phyloP scores from a whole-genome alignment of 805 yeast genomes.

The Citeromyces matritensis region DNA sequence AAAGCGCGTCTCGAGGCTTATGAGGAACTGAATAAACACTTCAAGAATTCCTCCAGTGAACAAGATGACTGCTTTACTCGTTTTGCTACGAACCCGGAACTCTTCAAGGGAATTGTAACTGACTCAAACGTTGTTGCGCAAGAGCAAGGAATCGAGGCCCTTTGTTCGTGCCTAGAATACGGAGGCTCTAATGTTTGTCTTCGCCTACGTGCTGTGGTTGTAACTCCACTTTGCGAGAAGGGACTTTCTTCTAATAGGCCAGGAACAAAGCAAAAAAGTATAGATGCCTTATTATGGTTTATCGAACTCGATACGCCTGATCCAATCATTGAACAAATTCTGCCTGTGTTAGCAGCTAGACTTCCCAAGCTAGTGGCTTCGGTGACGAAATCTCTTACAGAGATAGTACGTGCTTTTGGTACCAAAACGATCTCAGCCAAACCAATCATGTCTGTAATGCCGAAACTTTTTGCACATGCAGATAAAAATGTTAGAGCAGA shows the following conservation, averaged over 20 bases:
- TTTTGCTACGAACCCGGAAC: slow-evolving; percentile 35
- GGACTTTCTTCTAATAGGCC: slow-evolving; percentile 65
- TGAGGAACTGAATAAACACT: slow-evolving; percentile 40
- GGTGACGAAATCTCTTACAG: slow-evolving; percentile 36
- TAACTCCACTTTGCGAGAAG: slow-evolving; percentile 58
- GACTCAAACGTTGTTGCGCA: slow-evolving; percentile 90
- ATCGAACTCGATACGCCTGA: slow-evolving; percentile 57
- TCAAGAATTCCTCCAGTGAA: slow-evolving; percentile 37
- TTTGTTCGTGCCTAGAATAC: slow-evolving; percentile 36
- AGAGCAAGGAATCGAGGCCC: slow-evolving; percentile 56
- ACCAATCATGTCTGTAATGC: slow-evolving; percentile 37
- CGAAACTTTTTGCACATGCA: slow-evolving; percentile 69
- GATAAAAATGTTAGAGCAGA: slow-evolving; percentile 79
- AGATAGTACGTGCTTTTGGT: slow-evolving; percentile 48
- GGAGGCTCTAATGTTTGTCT: slow-evolving; percentile 31
- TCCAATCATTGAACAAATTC: slow-evolving; percentile 47
- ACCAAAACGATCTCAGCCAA: slow-evolving; percentile 44
- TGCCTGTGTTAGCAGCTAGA: slow-evolving; percentile 46
- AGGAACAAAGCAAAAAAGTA: slow-evolving; percentile 53
- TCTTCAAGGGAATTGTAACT: slow-evolving; percentile 40
- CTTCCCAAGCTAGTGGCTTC: slow-evolving; percentile 73
- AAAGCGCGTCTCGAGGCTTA: slow-evolving; percentile 76
- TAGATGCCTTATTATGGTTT: slow-evolving; percentile 44
- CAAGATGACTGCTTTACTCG: slow-evolving; percentile 38
- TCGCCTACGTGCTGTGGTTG: slow-evolving; percentile 23